Conservation (phyloP, 176 grass and related monocot species). For the Saccharum spontaneum region DNA sequence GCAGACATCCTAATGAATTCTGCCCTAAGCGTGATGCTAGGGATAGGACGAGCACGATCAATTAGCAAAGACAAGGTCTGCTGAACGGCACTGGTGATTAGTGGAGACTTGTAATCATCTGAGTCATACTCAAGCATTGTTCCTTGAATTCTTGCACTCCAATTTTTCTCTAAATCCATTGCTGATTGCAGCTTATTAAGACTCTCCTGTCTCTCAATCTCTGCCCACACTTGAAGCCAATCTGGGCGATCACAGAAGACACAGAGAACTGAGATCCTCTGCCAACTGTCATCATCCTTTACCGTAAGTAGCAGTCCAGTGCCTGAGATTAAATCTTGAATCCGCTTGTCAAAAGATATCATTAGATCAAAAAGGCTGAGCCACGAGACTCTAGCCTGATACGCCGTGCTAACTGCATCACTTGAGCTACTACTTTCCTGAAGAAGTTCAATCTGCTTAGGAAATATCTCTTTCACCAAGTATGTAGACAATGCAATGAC, state of each 20-base stretch:
- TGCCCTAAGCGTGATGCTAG: slow-evolving; percentile 69
- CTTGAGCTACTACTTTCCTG: slow-evolving; percentile 52
- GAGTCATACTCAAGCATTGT: slow-evolving; percentile 52
- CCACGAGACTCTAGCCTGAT: slow-evolving; percentile 63
- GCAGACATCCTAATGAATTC: slow-evolving; percentile 68
- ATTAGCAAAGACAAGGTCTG: slow-evolving; percentile 74
- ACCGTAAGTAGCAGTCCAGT: slow-evolving; percentile 63
- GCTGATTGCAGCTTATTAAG: slow-evolving; percentile 60
- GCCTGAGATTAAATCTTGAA: slow-evolving; percentile 61
- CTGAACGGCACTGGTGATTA: slow-evolving; percentile 46
- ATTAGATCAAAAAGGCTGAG: slow-evolving; percentile 90
- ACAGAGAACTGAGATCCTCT: slow-evolving; percentile 65
- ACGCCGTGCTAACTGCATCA: slow-evolving; percentile 1
- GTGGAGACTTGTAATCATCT: slow-evolving; percentile 76
- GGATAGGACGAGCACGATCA: slow-evolving; percentile 66
- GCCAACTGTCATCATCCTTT: slow-evolving; percentile 80
- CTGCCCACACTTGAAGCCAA: slow-evolving; percentile 93
- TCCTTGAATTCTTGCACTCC: slow-evolving; percentile 54
- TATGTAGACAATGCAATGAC: slow-evolving; percentile 74
- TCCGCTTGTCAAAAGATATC: slow-evolving; percentile 94
- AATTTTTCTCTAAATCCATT: slow-evolving; percentile 71
- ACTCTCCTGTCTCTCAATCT: slow-evolving; percentile 71
- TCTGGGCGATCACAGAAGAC: slow-evolving; percentile 87
- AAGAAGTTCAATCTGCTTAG: slow-evolving; percentile 72
- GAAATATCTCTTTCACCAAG: slow-evolving; percentile 85